Percentiles rank a stretch among this genome's conserved stretches.
These are phyloP conservation scores for Hygrophorus pudorinus DNA, from an alignment of 768 basidiomycete genomes.

Conservation along the genomic window DNA sequence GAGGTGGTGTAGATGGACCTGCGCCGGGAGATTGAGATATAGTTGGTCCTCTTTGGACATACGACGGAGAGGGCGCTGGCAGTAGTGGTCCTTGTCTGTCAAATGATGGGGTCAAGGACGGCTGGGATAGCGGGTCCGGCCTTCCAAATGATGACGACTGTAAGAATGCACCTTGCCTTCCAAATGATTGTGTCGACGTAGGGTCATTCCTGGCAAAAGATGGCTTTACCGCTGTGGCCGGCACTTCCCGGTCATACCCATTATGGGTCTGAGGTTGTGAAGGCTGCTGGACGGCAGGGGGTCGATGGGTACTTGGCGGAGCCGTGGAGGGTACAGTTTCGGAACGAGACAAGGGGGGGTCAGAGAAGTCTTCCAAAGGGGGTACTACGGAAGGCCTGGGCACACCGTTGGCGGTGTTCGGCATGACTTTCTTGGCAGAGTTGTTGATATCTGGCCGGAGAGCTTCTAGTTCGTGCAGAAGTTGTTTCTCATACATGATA, in stretches of 20 bases:
- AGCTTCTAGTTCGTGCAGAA: slow-evolving; percentile 80
- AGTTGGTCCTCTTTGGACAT: slow-evolving; percentile 18
- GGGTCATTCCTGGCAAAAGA: neutral
- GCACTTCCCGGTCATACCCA: neutral
- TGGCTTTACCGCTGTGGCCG: neutral
- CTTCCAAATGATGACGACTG: neutral
- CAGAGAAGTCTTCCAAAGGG: slow-evolving; percentile 51
- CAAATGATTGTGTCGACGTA: slow-evolving; percentile 6
- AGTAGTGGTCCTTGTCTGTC: slow-evolving; percentile 7
- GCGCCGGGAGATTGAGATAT: slow-evolving; percentile 41
- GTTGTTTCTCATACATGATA: slow-evolving; percentile 85
- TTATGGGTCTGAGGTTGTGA: slow-evolving; percentile 17
- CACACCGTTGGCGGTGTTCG: slow-evolving; percentile 31
- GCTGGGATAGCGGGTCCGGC: slow-evolving; percentile 7
- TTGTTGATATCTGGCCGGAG: slow-evolving; percentile 66
- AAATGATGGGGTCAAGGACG: slow-evolving; percentile 4
- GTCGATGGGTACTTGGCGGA: slow-evolving; percentile 24
- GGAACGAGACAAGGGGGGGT: slow-evolving; percentile 19
- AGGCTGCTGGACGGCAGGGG: slow-evolving; percentile 14
- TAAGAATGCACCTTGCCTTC: neutral
- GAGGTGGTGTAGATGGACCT: slow-evolving; percentile 40
- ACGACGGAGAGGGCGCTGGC: slow-evolving; percentile 13
- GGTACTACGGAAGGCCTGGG: slow-evolving; percentile 56
- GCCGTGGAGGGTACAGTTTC: slow-evolving; percentile 21
- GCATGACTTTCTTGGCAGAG: slow-evolving; percentile 51